phyloP scores from a whole-genome alignment of 2,329 filamentous ascomycete genomes.

The Sporothrix dimorphospora region DNA sequence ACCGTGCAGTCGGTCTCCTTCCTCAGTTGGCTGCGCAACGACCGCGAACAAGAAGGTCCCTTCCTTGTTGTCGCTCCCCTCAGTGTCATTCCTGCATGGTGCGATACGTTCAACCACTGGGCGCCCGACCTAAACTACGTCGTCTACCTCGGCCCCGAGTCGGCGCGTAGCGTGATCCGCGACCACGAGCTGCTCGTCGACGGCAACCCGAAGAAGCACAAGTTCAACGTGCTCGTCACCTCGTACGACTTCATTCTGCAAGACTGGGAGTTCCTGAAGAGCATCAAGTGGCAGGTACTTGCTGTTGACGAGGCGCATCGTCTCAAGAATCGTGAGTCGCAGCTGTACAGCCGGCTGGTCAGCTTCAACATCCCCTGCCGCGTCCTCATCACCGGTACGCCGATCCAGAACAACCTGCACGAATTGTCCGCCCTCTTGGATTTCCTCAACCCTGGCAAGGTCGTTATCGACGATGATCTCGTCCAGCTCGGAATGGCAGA shows the following conservation, averaged over 20 bases:
- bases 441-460: conserved; percentile 93
- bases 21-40: conserved; percentile 93
- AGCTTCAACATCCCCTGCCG: conserved; percentile 87
- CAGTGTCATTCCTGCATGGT: conserved; percentile 97
- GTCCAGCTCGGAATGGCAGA: conserved; percentile 66
- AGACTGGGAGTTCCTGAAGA: conserved; percentile 80
- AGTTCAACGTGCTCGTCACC: conserved; percentile 96
- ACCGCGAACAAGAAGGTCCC: conserved; percentile 85
- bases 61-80: conserved; percentile 97
- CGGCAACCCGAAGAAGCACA: conserved; percentile 83
- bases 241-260: conserved; percentile 95
- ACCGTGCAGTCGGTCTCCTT: conserved; percentile 97
- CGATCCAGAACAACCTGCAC: conserved; percentile 94
- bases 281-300: conserved; percentile 97
- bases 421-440: conserved; percentile 92
- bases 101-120: conserved; percentile 96
- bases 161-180: conserved; percentile 81
- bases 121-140: conserved; percentile 96
- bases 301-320: conserved; percentile 96
- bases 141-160: conserved; percentile 89
- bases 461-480: conserved; percentile 88
- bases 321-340: conserved; percentile 93
- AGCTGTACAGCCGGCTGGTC: conserved; percentile 82
- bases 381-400: conserved; percentile 93
- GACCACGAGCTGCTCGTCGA: conserved; percentile 89